These are phyloP conservation scores for Straminergon stramineum DNA, from an alignment of 225 moss, liverwort and hornwort genomes.

Conservation along the genomic window DNA sequence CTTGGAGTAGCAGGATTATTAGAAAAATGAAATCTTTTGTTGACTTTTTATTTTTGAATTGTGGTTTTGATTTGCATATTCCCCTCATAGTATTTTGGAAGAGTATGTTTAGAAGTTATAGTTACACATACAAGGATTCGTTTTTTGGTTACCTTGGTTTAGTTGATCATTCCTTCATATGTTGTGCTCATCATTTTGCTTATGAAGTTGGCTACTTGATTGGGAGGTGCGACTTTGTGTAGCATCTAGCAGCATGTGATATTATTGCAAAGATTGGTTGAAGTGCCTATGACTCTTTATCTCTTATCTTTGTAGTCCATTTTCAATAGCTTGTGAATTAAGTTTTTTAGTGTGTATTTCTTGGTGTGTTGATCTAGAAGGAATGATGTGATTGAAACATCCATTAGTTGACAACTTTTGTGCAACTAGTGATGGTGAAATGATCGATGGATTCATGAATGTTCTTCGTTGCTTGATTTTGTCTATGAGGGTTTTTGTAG, in stretches of 20 bases:
- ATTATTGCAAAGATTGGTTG: not conserved
- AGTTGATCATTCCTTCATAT: not conserved
- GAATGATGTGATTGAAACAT: not conserved
- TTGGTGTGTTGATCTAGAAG: not conserved
- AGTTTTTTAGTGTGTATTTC: not conserved
- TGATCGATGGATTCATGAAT: not conserved
- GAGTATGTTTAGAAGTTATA: not conserved
- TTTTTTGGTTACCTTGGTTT: not conserved
- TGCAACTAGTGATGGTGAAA: not conserved
- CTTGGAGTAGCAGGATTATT: too few relatives aligned
- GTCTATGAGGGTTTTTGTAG: not conserved
- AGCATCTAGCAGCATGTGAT: not conserved
- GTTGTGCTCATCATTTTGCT: not conserved
- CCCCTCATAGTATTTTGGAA: not conserved
- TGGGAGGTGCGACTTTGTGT: not conserved
- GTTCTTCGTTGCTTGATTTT: not conserved
- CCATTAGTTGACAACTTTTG: too few relatives aligned
- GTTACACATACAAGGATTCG: not conserved
- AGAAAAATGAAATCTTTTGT: not conserved
- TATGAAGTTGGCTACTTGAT: not conserved
- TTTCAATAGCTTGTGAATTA: not conserved
- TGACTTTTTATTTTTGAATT: not conserved
- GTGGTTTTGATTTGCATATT: not conserved
- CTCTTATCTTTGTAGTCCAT: not conserved
- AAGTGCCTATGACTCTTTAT: not conserved